Percentiles rank a stretch among this genome's conserved stretches.
Evolutionary conservation across 1,284 basidiomycete species (phyloP).

Genomic region (Xanthoconium separans): DNA sequence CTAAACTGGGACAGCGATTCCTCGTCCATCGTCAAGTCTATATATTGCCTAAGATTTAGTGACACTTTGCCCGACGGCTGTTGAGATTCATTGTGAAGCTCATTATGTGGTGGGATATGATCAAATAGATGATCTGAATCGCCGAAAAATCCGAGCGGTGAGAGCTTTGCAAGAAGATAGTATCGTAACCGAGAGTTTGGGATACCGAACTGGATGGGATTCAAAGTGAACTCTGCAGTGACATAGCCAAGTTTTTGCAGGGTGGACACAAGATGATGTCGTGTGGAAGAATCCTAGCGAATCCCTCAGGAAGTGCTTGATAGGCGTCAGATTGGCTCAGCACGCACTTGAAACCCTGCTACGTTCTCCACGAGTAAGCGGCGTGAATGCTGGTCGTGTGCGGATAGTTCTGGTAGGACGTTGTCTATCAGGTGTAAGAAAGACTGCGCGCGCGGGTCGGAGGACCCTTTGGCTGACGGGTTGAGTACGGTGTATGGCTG

Average conservation of each 20-base stretch:
- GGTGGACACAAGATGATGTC: conserved; percentile 48
- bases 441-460: conserved; percentile 71
- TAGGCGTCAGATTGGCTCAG: not conserved
- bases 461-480: conserved; percentile 62
- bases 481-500: conserved; percentile 80
- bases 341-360: conserved; percentile 71
- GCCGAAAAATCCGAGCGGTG: conserved; percentile 38
- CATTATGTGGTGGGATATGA: conserved; percentile 17
- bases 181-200: conserved; percentile 79
- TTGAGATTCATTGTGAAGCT: not conserved
- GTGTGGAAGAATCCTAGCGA: conserved; percentile 61
- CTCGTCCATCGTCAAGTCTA: conserved; percentile 42
- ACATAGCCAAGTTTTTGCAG: conserved; percentile 54
- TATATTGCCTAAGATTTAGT: conserved; percentile 43
- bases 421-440: conserved; percentile 66
- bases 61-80: not conserved
- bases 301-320: conserved; percentile 8
- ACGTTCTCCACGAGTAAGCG: conserved; percentile 75
- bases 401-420: conserved; percentile 61
- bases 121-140: conserved; percentile 17
- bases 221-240: conserved; percentile 62
- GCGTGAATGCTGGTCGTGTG: conserved; percentile 44
- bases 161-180: conserved; percentile 66
- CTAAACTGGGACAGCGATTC: conserved; percentile 25
- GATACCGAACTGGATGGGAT: conserved; percentile 72